phyloP scores from a whole-genome alignment of 139 green algal genomes.

The Zygnema circumcarinatum region DNA sequence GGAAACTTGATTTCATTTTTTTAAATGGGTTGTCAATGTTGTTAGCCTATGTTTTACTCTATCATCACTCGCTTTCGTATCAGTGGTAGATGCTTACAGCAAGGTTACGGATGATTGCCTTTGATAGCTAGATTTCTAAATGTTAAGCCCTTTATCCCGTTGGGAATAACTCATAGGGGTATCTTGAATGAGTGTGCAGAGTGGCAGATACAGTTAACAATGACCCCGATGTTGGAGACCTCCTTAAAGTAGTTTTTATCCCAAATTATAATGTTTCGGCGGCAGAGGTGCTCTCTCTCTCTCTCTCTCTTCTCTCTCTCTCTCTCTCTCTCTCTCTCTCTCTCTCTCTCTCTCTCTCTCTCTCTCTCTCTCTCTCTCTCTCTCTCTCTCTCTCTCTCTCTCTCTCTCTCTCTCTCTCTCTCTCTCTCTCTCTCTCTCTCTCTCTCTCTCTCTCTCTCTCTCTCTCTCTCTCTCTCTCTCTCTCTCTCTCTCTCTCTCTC shows the following conservation, averaged over 20 bases:
- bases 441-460: too few relatives aligned
- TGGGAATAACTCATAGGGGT: too few relatives aligned
- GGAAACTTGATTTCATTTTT: too few relatives aligned
- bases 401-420: too few relatives aligned
- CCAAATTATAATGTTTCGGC: slow-evolving; percentile 98
- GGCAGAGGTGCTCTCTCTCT: slow-evolving; percentile 74
- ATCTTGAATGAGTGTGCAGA: too few relatives aligned
- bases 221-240: slow-evolving; percentile 80
- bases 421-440: too few relatives aligned
- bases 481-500: too few relatives aligned
- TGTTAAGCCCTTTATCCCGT: too few relatives aligned
- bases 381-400: not conserved
- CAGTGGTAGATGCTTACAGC: not conserved
- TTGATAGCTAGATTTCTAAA: too few relatives aligned
- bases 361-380: not conserved
- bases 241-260: slow-evolving; percentile 89
- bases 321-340: not conserved
- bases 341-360: too few relatives aligned
- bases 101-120: too few relatives aligned
- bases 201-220: slow-evolving; percentile 84
- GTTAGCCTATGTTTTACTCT: not conserved
- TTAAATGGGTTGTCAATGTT: not conserved
- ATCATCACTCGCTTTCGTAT: not conserved
- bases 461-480: too few relatives aligned
- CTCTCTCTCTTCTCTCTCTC: not conserved